These are phyloP conservation scores for Sarcomyxa edulis DNA, from an alignment of 768 basidiomycete genomes.

Conservation along the genomic window DNA sequence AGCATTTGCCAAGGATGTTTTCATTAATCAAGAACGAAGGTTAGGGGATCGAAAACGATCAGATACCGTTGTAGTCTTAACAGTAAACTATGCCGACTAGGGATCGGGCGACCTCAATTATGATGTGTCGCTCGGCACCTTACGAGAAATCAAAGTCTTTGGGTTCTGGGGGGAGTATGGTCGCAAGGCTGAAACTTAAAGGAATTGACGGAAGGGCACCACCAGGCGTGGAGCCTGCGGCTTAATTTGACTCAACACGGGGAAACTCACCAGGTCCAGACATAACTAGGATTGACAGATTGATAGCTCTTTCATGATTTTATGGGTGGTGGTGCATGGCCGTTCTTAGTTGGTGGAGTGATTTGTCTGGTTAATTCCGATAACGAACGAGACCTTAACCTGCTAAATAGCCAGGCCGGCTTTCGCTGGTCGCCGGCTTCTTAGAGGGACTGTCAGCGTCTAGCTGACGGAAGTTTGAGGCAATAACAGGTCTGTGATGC, in stretches of 20 bases:
- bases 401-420: slow-evolving; percentile 85
- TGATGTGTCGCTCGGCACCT: slow-evolving; percentile 72
- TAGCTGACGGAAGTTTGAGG: no score
- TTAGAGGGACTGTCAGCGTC: slow-evolving; percentile 83
- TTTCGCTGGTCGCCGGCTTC: slow-evolving; percentile 73
- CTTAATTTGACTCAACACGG: slow-evolving; percentile 76
- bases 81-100: slow-evolving; percentile 81
- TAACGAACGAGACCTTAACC: slow-evolving; percentile 92
- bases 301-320: slow-evolving; percentile 83
- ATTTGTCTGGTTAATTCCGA: slow-evolving; percentile 97
- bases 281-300: slow-evolving; percentile 54
- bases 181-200: slow-evolving; percentile 67
- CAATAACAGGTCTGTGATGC: slow-evolving; percentile 91
- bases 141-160: slow-evolving; percentile 87
- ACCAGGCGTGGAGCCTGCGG: slow-evolving; percentile 59
- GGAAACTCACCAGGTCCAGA: slow-evolving; percentile 72
- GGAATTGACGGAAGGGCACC: slow-evolving; percentile 82
- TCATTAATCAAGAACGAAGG: slow-evolving; percentile 84
- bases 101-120: slow-evolving; percentile 64
- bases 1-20: slow-evolving; percentile 84
- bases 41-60: slow-evolving; percentile 82
- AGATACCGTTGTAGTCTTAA: no score
- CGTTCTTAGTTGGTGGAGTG: slow-evolving; percentile 89
- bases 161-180: slow-evolving; percentile 58
- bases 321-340: slow-evolving; percentile 88